Conservation (phyloP, 2,329 filamentous ascomycete species). For the Colletotrichum sp. region DNA sequence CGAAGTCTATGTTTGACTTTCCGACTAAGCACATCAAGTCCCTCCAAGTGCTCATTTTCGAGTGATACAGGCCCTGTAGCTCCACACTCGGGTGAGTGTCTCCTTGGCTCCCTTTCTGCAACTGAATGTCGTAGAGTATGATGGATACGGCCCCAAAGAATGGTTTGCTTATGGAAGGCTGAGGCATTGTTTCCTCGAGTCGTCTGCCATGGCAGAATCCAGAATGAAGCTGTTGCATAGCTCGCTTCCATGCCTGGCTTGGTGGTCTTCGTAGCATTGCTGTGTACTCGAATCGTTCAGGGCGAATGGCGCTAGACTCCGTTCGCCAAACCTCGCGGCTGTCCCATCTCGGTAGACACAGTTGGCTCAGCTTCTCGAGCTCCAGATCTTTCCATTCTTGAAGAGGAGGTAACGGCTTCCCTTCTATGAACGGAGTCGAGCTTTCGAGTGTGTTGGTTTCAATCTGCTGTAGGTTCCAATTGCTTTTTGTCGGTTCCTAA, state of each 20-base stretch:
- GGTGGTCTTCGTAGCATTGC: accelerated
- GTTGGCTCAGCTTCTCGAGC: background rate
- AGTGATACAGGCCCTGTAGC: no score
- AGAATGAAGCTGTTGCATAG: background rate
- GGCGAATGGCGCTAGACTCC: accelerated
- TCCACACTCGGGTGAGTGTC: no score
- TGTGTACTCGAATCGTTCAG: background rate
- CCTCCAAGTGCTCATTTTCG: no score
- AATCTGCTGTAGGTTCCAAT: no score
- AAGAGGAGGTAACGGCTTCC: background rate
- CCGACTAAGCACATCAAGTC: no score
- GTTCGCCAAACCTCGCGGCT: accelerated
- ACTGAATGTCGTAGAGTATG: background rate
- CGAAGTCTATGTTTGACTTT: no score
- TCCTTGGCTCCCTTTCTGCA: background rate
- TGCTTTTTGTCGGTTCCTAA: no score
- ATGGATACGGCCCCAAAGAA: background rate
- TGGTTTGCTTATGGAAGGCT: accelerated
- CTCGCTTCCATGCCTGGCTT: background rate
- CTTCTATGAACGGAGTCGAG: no score
- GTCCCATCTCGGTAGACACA: background rate
- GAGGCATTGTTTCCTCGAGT: no score
- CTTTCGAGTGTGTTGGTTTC: no score
- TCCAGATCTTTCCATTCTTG: background rate
- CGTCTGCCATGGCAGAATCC: accelerated